Base-by-base conservation (phyloP, 345 rosid species). In the Barbarea vulgaris region DNA sequence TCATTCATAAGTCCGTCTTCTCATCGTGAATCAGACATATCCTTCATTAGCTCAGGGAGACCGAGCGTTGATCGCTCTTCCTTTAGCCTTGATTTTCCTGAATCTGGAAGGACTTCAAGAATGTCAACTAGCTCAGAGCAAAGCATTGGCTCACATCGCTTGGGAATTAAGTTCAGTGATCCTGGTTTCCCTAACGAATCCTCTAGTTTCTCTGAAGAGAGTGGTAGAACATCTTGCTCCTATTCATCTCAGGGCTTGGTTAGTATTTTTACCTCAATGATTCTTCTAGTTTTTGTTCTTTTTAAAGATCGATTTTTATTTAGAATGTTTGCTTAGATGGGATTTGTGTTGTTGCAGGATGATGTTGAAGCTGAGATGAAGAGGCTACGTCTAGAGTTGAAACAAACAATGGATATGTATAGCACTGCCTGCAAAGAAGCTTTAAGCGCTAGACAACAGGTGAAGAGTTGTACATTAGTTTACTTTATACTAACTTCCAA, bases 361-460 rank as follows among this genome's bases (percentile, higher is more conserved):
- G 99, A 89, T 28, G 84, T 89, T 54, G 97, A 95, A 83, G 75
- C 86, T 55, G 98, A 94, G 72, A 89, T 94, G 95, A 90, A 84
- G 81, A 84, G 97, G 81, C 80, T 94, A 48, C 91, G 79, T 83
- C 56, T 85, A 63, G 97, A 95, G 88, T 75, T 95, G 53, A 95
- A 90, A 84, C 91, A 89, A 85, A 95, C 97, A 48, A 92, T 92
- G 97, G 97, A 92, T 22, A 76, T 95, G 83, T 95, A 92, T 72
- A 87, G 87, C 33, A 84, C 83, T 9, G 99, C 99, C 4, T 95
- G 99, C 81, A 87, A 74, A 79, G 97, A 90, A 87, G 97, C 99
- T 41, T 83, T 95, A 33, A 58, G 80, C 57, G 97, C 93, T 24
- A 87, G 89, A 70, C 88, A 95, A 70, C 84, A 87, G 90, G 98